Conservation (phyloP, 306 rosid genomes). For the Citrullus mucosospermus region DNA sequence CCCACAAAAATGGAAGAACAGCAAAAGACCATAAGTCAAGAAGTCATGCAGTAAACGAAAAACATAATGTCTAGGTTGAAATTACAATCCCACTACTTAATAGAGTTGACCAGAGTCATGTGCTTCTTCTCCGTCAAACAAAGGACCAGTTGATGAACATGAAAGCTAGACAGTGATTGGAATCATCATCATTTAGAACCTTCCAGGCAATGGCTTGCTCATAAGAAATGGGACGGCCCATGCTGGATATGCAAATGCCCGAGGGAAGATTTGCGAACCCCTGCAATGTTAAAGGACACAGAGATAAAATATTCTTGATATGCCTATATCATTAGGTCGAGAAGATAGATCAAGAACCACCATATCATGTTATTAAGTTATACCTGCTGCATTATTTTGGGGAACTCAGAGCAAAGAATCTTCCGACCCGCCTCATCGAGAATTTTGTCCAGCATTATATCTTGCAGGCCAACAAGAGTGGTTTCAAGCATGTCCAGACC, state of each 20-base stretch:
- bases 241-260: slow-evolving; percentile 76
- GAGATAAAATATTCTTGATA: not conserved
- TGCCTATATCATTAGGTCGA: not conserved
- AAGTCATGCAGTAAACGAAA: not conserved
- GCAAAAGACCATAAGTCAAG: not conserved
- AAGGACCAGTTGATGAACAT: slow-evolving; percentile 96
- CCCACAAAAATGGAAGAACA: not conserved
- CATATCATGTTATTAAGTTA: not conserved
- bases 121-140: slow-evolving; percentile 25
- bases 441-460: slow-evolving; percentile 87
- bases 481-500: slow-evolving; percentile 98
- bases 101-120: not conserved
- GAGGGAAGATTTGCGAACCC: slow-evolving; percentile 73
- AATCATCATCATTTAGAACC: slow-evolving; percentile 74
- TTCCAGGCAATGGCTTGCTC: slow-evolving; percentile 94
- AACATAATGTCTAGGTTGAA: slow-evolving; percentile 2
- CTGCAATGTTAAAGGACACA: slow-evolving; percentile 20
- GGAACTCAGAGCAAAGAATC: slow-evolving; percentile 73
- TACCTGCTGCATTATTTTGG: slow-evolving; percentile 98
- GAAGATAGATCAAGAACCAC: not conserved
- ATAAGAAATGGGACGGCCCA: slow-evolving; percentile 81
- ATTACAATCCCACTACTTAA: slow-evolving; percentile 1
- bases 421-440: slow-evolving; percentile 81
- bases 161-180: slow-evolving; percentile 88
- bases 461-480: slow-evolving; percentile 90